Base-by-base conservation (phyloP, 2,329 filamentous ascomycete genomes). In the Colletotrichum sp. region DNA sequence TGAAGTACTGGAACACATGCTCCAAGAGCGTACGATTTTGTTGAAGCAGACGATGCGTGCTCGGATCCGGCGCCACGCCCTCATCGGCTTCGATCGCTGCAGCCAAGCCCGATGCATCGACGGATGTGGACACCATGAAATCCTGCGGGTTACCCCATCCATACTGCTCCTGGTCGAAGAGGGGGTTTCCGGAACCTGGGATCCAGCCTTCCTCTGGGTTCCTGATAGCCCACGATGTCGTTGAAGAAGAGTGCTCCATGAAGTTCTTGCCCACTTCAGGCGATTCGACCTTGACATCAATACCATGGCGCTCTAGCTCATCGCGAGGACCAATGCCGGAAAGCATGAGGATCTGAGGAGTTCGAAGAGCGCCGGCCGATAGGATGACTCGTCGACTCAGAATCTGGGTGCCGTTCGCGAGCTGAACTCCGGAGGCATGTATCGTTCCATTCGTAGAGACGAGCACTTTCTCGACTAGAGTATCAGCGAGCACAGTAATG, bases 371-470 rank as follows among this genome's bases (percentile, higher is more conserved):
- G 10, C 44, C 44, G n/a, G 44, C 44, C 0, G 44, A 49, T 21
- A 49, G 44, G n/a, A 49, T 21, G 18, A 49, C 44, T 21, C 44
- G 3, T 49, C 0, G 44, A 0, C 44, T 21, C 0, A 7, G 0
- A 49, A 49, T 49, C 0, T 49, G 44, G 0, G 44, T 49, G 44
- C 44, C n/a, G 1, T 49, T 21, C 2, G 44, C 44, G n/a, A 49
- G 44, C 44, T 49, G 44, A 49, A 49, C n/a, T 4, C 44, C 44
- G n/a, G 44, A 49, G 4, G n/a, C 10, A 0, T 13, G 10, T 49
- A 21, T 8, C 0, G n/a, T 21, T 21, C 18, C n/a, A 21, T 49
- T 0, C 0, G 10, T 21, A n/a, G 44, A 49, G 44, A 21, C 44
- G 3, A 49, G 44, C n/a, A 49, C 44, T 21, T 49, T 49, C 44